Evolutionary conservation across 345 rosid species (phyloP), one percentile per base, ranked within the genome.

Genomic region (Moricandia moricandioides): DNA sequence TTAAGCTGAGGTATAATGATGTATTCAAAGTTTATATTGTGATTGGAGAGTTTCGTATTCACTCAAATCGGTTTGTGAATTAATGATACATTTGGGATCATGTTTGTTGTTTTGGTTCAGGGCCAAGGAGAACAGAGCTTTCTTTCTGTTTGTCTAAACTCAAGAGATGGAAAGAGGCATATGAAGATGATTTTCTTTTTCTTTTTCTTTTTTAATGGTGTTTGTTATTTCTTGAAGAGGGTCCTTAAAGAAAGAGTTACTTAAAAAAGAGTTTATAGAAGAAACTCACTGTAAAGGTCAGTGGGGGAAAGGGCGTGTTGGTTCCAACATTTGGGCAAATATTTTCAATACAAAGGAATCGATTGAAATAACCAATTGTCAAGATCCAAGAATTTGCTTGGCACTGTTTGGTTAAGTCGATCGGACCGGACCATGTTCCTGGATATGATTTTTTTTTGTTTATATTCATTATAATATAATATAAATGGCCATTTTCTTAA

Each of bases 1-100:
- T 34, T 73, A 76, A 61, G 71, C 67, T 61, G 17, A 80, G 92
- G 89, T 84, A 70, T 9, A 26, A 24, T 11, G 33, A 24, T 56
- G 8, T 34, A 62, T 31, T 56, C 31, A 21, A 70, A 21, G 24
- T n/a, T n/a, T n/a, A n/a, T n/a, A n/a, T n/a, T n/a, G n/a, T n/a
- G n/a, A n/a, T n/a, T n/a, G n/a, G n/a, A n/a, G n/a, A n/a, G n/a
- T n/a, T n/a, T n/a, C n/a, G n/a, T n/a, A n/a, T n/a, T 39, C 14
- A 39, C 30, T 45, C 24, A 17, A 27, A 2, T 7, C 43, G 4
- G 3, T 70, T 14, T 13, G 30, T 60, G 21, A 71, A 59, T 5
- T 35, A 35, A 6, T 3, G n/a, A 54, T 34, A 71, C 49, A 47
- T 14, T n/a, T 62, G 60, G 14, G 43, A 54, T n/a, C n/a, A n/a